phyloP scores from a whole-genome alignment of 163 green algal genomes.

The Scenedesmus sp. region DNA sequence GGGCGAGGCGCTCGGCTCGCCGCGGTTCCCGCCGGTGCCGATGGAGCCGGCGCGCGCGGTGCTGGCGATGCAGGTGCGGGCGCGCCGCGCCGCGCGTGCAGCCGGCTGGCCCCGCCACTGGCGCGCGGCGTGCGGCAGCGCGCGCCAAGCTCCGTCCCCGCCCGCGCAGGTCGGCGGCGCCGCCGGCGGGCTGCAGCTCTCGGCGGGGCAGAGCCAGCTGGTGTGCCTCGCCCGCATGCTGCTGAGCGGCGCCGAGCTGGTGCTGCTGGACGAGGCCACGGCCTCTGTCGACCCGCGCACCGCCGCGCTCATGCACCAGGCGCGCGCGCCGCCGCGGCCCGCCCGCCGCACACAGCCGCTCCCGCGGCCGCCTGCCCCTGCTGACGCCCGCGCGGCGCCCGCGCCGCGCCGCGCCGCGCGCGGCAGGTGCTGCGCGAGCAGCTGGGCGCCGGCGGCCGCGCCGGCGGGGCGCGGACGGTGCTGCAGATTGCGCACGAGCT shows the following conservation, averaged over 20 bases:
- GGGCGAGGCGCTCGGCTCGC: neutral
- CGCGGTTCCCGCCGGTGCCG: neutral
- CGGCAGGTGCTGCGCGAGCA: slow-evolving; percentile 57
- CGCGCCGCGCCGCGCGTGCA: neutral
- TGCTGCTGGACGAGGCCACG: slow-evolving; percentile 73
- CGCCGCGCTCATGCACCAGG: slow-evolving; percentile 60
- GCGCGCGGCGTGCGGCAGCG: slow-evolving; percentile 1
- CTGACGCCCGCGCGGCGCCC: no score
- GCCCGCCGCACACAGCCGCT: no score
- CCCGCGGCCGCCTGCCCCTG: no score
- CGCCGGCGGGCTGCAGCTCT: slow-evolving; percentile 59
- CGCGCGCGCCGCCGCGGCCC: no score
- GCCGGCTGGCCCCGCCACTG: neutral
- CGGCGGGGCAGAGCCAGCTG: slow-evolving; percentile 79
- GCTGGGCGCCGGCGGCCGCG: slow-evolving; percentile 26
- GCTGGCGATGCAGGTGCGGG: slow-evolving; percentile 17
- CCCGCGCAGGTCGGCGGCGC: slow-evolving; percentile 25
- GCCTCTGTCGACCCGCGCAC: slow-evolving; percentile 71
- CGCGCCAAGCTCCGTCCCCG: no score
- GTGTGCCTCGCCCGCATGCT: slow-evolving; percentile 80
- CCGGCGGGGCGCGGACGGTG: slow-evolving; percentile 44
- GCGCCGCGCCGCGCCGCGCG: no score
- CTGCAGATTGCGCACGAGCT: slow-evolving; percentile 80
- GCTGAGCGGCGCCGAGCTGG: slow-evolving; percentile 53
- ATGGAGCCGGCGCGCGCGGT: neutral